A percentile compares a stretch with the other conserved stretches of the same genome.
phyloP scores from a whole-genome alignment of 208 protist genomes.

The Borovskyia barvae region DNA sequence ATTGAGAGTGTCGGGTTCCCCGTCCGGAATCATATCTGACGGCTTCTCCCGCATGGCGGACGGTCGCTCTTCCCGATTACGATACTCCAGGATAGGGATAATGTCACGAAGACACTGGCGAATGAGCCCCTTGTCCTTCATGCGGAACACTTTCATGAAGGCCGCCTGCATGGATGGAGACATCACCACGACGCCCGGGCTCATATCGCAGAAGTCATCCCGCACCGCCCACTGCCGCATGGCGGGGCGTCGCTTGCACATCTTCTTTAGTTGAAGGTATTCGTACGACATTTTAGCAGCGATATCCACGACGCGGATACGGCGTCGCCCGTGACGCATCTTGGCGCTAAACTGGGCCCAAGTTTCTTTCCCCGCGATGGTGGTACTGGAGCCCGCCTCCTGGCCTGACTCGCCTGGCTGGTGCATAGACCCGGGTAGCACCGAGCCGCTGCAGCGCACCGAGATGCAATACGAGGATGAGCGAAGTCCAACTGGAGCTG shows the following conservation, averaged over 20 bases:
- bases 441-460: slow-evolving; percentile 4
- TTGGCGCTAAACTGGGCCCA: slow-evolving; percentile 84
- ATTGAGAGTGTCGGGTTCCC: slow-evolving; percentile 85
- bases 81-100: slow-evolving; percentile 88
- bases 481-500: too few species aligned
- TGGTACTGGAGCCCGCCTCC: slow-evolving; percentile 45
- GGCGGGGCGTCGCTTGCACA: slow-evolving; percentile 78
- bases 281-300: slow-evolving; percentile 92
- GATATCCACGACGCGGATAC: slow-evolving; percentile 84
- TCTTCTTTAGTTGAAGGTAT: slow-evolving; percentile 89
- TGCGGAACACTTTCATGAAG: slow-evolving; percentile 87
- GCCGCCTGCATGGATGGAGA: slow-evolving; percentile 89
- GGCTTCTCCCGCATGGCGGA: slow-evolving; percentile 39
- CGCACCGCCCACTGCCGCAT: slow-evolving; percentile 88
- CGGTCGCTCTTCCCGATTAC: slow-evolving; percentile 71
- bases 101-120: slow-evolving; percentile 82
- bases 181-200: slow-evolving; percentile 85
- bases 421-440: slow-evolving; percentile 66
- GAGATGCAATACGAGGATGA: slow-evolving; percentile 1
- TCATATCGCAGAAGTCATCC: slow-evolving; percentile 87
- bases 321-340: slow-evolving; percentile 74
- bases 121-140: slow-evolving; percentile 86
- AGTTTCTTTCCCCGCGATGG: slow-evolving; percentile 77
- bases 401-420: slow-evolving; percentile 63
- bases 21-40: slow-evolving; percentile 77